A percentile compares a stretch with the other conserved stretches of the same genome.
phyloP scores from a whole-genome alignment of 2,329 filamentous ascomycete species.

The Exophiala alcalophila region DNA sequence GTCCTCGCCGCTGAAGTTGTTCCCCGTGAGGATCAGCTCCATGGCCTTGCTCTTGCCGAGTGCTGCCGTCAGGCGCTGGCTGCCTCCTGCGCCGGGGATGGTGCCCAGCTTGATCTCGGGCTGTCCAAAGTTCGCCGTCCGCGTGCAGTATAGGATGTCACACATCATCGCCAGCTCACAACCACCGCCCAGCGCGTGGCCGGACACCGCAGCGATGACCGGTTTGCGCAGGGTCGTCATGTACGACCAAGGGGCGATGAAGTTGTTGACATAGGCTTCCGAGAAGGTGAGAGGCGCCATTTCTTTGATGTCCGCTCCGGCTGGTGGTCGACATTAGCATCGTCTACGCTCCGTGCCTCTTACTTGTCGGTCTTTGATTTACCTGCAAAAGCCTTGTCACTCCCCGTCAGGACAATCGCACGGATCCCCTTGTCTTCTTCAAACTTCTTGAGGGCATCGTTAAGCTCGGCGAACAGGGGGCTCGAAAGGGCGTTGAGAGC shows the following conservation, averaged over 20 bases:
- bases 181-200: constrained; percentile 89
- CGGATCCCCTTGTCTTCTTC: constrained; percentile 67
- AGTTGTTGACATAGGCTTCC: constrained; percentile 80
- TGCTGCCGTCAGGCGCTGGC: constrained; percentile 79
- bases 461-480: constrained; percentile 86
- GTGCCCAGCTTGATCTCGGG: constrained; percentile 95
- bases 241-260: constrained; percentile 92
- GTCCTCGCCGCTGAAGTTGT: constrained; percentile 77
- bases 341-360: no score
- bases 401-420: constrained; percentile 83
- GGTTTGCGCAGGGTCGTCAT: constrained; percentile 87
- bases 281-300: constrained; percentile 92
- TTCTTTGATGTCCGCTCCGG: constrained; percentile 97
- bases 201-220: constrained; percentile 88
- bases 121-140: constrained; percentile 86
- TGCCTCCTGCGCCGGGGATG: constrained; percentile 88
- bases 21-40: constrained; percentile 86
- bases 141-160: constrained; percentile 88
- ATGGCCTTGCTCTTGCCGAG: constrained; percentile 83
- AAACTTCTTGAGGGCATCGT: constrained; percentile 69
- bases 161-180: constrained; percentile 98
- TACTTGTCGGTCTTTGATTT: no score
- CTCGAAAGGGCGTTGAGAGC: constrained; percentile 91
- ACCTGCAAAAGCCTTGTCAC: constrained; percentile 79
- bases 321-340: no score